Percentiles rank a stretch among this genome's conserved stretches.
Evolutionary conservation across 208 protist species (phyloP).

Genomic region (Trypanosoma avium): DNA sequence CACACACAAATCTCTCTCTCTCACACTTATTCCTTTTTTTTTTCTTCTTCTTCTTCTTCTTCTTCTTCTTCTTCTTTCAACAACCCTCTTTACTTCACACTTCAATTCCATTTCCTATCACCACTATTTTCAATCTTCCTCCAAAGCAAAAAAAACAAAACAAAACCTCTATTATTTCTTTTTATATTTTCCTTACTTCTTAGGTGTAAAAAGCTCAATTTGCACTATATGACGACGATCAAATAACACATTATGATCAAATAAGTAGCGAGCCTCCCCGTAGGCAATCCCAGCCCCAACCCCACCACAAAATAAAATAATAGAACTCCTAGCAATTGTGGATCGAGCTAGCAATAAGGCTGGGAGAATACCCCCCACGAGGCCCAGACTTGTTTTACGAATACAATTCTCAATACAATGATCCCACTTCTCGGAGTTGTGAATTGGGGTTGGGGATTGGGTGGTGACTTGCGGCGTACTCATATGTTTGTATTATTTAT

Average conservation of each 20-base stretch:
- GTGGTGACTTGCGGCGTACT: not conserved
- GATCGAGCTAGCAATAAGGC: conserved; percentile 78
- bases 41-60: conserved; percentile 6
- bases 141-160: not conserved
- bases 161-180: too few relatives aligned
- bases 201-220: conserved; percentile 31
- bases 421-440: conserved; percentile 86
- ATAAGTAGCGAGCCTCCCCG: conserved; percentile 85
- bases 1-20: not conserved
- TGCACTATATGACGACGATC: conserved; percentile 80
- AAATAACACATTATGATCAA: conserved; percentile 87
- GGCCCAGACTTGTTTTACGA: conserved; percentile 84
- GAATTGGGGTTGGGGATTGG: conserved; percentile 30
- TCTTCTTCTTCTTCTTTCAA: not conserved
- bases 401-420: conserved; percentile 84
- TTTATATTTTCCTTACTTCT: conserved; percentile 11
- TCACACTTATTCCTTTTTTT: conserved; percentile 1
- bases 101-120: not conserved
- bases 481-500: not conserved
- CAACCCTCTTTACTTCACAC: not conserved
- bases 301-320: conserved; percentile 71
- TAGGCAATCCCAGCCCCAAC: conserved; percentile 84
- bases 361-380: conserved; percentile 67
- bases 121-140: not conserved
- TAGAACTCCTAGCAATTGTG: conserved; percentile 45